phyloP scores from a whole-genome alignment of 2,329 filamentous ascomycete species.

The Neonectria punicea region DNA sequence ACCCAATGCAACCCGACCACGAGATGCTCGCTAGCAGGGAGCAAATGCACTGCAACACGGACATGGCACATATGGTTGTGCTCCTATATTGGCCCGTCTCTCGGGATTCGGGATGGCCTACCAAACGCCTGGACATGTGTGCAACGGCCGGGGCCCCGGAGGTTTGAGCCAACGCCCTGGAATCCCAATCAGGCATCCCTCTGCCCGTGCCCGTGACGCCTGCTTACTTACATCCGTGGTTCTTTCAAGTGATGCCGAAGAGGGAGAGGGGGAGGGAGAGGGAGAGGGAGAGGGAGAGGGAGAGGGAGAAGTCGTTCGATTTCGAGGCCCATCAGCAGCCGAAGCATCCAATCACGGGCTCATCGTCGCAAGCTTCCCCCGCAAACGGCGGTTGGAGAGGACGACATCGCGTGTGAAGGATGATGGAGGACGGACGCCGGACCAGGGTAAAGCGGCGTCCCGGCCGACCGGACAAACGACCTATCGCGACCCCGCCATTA shows the following conservation, averaged over 20 bases:
- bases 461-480: slow-evolving; percentile 22
- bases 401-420: neutral
- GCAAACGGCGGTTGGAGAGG: neutral
- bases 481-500: slow-evolving; percentile 52
- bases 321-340: neutral
- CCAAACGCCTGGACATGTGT: neutral
- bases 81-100: neutral
- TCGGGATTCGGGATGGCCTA: slow-evolving; percentile 15
- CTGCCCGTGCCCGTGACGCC: slow-evolving; percentile 6
- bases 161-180: slow-evolving; percentile 9
- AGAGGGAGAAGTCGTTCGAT: slow-evolving; percentile 8
- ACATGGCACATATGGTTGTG: neutral
- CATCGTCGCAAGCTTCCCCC: neutral
- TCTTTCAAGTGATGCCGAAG: slow-evolving; percentile 7
- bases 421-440: neutral
- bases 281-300: neutral
- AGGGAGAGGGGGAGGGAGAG: neutral
- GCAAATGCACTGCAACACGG: neutral
- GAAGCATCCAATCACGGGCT: slow-evolving; percentile 16
- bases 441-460: slow-evolving; percentile 30
- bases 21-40: neutral
- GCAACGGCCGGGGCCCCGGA: neutral
- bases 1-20: slow-evolving; percentile 8
- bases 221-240: neutral
- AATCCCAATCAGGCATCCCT: slow-evolving; percentile 9